Percentiles rank a stretch among this genome's conserved stretches.
Conservation (phyloP, 1,284 basidiomycete genomes). For the Neonothopanus nambi region DNA sequence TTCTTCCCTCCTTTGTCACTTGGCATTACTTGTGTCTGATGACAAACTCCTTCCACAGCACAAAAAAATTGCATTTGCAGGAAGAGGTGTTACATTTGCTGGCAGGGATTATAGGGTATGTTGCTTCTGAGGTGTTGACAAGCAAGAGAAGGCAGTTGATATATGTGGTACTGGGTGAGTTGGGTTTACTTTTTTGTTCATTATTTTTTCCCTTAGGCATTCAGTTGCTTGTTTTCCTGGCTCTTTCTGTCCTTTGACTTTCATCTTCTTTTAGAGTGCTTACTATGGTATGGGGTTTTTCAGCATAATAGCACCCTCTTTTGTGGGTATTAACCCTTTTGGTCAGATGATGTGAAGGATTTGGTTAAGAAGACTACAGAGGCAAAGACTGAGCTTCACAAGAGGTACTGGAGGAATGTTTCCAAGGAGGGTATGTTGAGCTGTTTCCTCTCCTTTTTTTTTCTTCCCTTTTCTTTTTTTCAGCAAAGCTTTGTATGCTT, state of each 20-base stretch:
- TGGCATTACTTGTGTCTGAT: neutral
- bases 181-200: too few relatives aligned
- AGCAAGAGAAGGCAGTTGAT: constrained; percentile 91
- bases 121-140: constrained; percentile 89
- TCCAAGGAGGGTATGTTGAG: constrained; percentile 59
- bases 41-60: constrained; percentile 42
- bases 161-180: constrained; percentile 89
- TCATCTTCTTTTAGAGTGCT: too few relatives aligned
- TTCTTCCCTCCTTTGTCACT: neutral
- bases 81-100: constrained; percentile 81
- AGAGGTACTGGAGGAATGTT: constrained; percentile 92
- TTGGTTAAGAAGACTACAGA: constrained; percentile 82
- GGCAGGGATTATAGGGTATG: constrained; percentile 92
- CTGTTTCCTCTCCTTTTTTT: constrained; percentile 6
- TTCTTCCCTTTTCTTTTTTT: neutral
- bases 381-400: constrained; percentile 88
- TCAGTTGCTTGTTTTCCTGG: constrained; percentile 6
- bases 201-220: too few relatives aligned
- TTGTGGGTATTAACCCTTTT: constrained; percentile 93
- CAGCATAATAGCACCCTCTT: constrained; percentile 90
- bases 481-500: too few relatives aligned
- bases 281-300: too few relatives aligned
- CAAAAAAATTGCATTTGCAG: constrained; percentile 79
- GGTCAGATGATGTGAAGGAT: constrained; percentile 77
- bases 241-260: too few relatives aligned